phyloP scores from a whole-genome alignment of 805 yeast genomes.

The Groenewaldozyma salmanticensis region DNA sequence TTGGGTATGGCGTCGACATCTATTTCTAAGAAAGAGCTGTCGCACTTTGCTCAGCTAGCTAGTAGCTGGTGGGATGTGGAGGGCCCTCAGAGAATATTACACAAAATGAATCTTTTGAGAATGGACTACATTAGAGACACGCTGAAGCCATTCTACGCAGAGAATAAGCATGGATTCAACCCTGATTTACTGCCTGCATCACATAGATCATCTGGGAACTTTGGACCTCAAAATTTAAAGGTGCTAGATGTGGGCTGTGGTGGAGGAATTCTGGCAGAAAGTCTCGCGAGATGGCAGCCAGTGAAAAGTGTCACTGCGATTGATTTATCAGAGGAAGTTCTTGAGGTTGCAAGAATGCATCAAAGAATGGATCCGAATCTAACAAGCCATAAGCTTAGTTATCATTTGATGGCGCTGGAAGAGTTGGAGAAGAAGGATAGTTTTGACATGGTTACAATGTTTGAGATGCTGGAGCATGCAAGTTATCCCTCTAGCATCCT shows the following conservation, averaged over 20 bases:
- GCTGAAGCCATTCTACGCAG: constrained; percentile 24
- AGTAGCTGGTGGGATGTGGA: constrained; percentile 96
- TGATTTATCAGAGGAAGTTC: constrained; percentile 76
- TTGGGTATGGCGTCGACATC: too few species aligned
- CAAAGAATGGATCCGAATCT: constrained; percentile 55
- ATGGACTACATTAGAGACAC: constrained; percentile 76
- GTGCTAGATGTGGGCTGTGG: constrained; percentile 95
- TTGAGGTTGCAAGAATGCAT: constrained; percentile 71
- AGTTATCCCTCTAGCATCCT: constrained; percentile 71
- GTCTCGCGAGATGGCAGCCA: constrained; percentile 61
- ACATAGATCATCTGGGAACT: constrained; percentile 4
- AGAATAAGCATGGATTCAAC: constrained; percentile 73
- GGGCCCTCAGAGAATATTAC: constrained; percentile 89
- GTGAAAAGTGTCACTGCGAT: constrained; percentile 67
- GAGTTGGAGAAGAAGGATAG: constrained; percentile 35
- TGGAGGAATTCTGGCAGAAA: constrained; percentile 89
- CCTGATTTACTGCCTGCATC: constrained; percentile 52
- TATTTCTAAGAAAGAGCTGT: constrained; percentile 43
- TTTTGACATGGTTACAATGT: constrained; percentile 77
- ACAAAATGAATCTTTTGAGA: constrained; percentile 84
- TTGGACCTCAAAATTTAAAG: constrained; percentile 18
- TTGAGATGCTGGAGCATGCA: constrained; percentile 94
- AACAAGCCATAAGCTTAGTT: constrained; percentile 38
- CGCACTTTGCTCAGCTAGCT: constrained; percentile 80
- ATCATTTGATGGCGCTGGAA: constrained; percentile 56